Conservation (phyloP, 805 yeast species). For the Candida pseudofarinosa region DNA sequence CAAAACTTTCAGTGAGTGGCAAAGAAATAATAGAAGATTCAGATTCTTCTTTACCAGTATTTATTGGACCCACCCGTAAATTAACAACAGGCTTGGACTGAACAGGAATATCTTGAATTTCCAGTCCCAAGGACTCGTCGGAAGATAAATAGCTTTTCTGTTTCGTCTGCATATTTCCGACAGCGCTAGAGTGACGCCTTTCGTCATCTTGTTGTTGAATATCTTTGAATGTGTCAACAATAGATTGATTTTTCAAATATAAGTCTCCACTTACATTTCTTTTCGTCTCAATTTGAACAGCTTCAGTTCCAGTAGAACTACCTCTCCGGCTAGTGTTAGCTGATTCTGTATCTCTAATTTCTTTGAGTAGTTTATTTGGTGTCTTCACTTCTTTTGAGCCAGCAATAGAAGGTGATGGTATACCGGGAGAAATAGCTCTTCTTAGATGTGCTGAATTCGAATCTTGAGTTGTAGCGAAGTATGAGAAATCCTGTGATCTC, state of each 20-base stretch:
- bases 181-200: constrained; percentile 31
- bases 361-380: constrained; percentile 25
- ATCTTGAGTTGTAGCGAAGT: neutral
- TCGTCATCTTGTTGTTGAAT: constrained; percentile 39
- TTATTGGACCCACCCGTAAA: constrained; percentile 33
- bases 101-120: neutral
- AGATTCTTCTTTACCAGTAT: constrained; percentile 18
- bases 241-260: constrained; percentile 38
- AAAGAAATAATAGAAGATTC: constrained; percentile 69
- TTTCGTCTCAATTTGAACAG: constrained; percentile 43
- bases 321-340: constrained; percentile 26
- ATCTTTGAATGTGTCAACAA: constrained; percentile 40
- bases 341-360: constrained; percentile 28
- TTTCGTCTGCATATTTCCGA: constrained; percentile 2
- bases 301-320: constrained; percentile 31
- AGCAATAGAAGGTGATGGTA: constrained; percentile 14
- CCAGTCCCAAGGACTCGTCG: constrained; percentile 2
- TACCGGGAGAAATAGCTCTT: constrained; percentile 13
- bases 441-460: constrained; percentile 13
- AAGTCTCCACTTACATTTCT: constrained; percentile 44
- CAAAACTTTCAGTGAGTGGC: constrained; percentile 71
- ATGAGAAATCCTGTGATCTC: neutral
- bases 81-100: neutral
- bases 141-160: constrained; percentile 3
- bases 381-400: constrained; percentile 27